phyloP scores from a whole-genome alignment of 495 filamentous ascomycete genomes.

The Trichoderma asperelloides region DNA sequence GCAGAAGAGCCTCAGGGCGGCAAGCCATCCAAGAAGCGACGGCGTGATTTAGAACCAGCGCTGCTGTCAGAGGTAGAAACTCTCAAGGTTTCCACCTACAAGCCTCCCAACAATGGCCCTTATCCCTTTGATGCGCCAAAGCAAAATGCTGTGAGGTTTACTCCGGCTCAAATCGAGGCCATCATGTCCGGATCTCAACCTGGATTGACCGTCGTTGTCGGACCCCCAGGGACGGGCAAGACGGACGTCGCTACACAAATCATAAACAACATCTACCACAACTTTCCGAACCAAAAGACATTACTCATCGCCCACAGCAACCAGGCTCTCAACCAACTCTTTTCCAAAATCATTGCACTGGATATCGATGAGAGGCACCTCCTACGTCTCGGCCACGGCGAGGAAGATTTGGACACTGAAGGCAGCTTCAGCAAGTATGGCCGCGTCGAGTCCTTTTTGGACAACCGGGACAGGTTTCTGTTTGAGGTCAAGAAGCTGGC shows the following conservation, averaged over 20 bases:
- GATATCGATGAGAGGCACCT: slow-evolving; percentile 96
- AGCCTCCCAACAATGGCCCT: slow-evolving; percentile 80
- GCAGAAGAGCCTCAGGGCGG: slow-evolving; percentile 24
- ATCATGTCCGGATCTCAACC: slow-evolving; percentile 92
- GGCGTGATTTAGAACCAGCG: slow-evolving; percentile 59
- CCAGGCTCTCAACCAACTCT: slow-evolving; percentile 96
- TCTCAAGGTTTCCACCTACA: slow-evolving; percentile 82
- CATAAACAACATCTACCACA: slow-evolving; percentile 98
- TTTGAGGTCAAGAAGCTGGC: slow-evolving; percentile 82
- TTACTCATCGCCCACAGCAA: slow-evolving; percentile 95
- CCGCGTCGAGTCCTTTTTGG: slow-evolving; percentile 90
- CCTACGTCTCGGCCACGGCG: slow-evolving; percentile 85
- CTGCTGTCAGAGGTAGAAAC: slow-evolving; percentile 50
- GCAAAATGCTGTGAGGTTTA: slow-evolving; percentile 78
- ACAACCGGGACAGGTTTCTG: slow-evolving; percentile 71
- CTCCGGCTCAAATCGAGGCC: slow-evolving; percentile 81
- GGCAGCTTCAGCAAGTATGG: slow-evolving; percentile 89
- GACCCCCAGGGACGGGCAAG: slow-evolving; percentile 94
- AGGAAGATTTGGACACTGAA: slow-evolving; percentile 84
- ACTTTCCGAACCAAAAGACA: slow-evolving; percentile 87
- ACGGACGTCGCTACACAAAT: slow-evolving; percentile 98
- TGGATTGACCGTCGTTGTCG: slow-evolving; percentile 88
- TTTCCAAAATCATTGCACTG: slow-evolving; percentile 89
- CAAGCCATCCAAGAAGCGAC: slow-evolving; percentile 70
- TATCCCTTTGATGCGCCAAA: slow-evolving; percentile 85